Conservation (phyloP, 441 rosid genomes). For the Populus hybrid region DNA sequence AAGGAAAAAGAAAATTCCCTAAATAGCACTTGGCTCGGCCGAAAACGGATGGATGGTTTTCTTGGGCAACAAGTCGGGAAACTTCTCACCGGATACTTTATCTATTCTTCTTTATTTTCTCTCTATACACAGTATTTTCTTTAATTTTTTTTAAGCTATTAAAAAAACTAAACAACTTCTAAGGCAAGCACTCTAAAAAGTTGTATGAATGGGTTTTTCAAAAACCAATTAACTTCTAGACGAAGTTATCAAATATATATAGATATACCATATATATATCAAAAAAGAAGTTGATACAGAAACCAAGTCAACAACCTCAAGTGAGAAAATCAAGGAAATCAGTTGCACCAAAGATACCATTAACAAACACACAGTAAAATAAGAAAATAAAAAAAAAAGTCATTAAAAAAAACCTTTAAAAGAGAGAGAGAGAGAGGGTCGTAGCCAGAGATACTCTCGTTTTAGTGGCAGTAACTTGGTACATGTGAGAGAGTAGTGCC, state of each 20-base stretch:
- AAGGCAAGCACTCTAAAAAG: background rate
- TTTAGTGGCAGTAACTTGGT: background rate
- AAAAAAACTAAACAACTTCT: background rate
- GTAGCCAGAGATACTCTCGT: background rate
- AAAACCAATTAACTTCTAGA: background rate
- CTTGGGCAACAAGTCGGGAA: background rate
- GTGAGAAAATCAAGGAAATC: conserved; percentile 23
- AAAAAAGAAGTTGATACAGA: background rate
- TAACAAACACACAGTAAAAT: background rate
- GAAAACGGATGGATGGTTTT: background rate
- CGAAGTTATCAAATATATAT: background rate
- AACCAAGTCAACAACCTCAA: conserved; percentile 17
- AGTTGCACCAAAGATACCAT: conserved; percentile 17
- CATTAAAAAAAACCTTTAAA: background rate
- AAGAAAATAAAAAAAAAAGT: background rate
- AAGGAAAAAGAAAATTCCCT: background rate
- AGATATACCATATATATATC: too few relatives aligned
- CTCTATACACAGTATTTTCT: too few relatives aligned
- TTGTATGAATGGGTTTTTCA: background rate
- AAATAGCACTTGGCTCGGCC: background rate
- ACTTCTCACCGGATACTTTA: background rate
- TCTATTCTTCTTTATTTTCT: background rate
- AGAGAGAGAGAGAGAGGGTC: too few relatives aligned
- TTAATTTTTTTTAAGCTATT: background rate
- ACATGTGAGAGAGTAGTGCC: conserved; percentile 17